Evolutionary conservation across 1,284 basidiomycete species (phyloP).

Genomic region (Puccinia triticina): DNA sequence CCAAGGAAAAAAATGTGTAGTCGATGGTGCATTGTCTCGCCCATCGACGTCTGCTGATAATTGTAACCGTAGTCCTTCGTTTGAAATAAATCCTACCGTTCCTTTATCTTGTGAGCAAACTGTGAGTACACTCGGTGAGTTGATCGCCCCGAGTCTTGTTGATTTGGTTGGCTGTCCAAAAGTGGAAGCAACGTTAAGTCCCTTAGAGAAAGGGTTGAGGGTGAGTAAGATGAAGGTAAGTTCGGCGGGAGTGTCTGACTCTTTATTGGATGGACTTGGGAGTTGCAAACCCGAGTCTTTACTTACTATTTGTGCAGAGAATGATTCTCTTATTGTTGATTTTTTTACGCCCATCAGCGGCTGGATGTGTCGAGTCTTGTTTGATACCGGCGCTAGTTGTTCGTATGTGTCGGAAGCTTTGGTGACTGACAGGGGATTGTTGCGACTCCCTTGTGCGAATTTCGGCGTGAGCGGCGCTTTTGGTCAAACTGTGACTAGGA

Average conservation of each 20-base stretch:
- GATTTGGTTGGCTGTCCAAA: background rate
- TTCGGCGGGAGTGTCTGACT: background rate
- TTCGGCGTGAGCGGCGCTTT: background rate
- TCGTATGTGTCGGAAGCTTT: background rate
- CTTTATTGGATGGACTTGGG: background rate
- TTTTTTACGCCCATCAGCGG: background rate
- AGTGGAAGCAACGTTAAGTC: no score
- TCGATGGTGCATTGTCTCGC: background rate
- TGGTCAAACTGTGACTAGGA: background rate
- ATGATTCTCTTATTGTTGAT: background rate
- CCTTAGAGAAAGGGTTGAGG: no score
- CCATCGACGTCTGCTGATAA: background rate
- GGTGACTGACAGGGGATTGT: background rate
- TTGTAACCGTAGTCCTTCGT: background rate
- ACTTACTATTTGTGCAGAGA: background rate
- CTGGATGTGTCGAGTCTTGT: background rate
- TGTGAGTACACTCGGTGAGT: background rate
- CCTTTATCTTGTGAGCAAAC: background rate
- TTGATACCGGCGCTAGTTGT: background rate
- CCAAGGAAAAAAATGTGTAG: no score
- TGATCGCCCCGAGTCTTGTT: background rate
- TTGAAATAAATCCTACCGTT: background rate
- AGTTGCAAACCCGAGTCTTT: background rate
- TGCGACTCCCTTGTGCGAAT: background rate
- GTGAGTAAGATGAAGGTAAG: background rate